Base-by-base conservation (phyloP, 495 filamentous ascomycete genomes). In the Aspergillus homomorphus region DNA sequence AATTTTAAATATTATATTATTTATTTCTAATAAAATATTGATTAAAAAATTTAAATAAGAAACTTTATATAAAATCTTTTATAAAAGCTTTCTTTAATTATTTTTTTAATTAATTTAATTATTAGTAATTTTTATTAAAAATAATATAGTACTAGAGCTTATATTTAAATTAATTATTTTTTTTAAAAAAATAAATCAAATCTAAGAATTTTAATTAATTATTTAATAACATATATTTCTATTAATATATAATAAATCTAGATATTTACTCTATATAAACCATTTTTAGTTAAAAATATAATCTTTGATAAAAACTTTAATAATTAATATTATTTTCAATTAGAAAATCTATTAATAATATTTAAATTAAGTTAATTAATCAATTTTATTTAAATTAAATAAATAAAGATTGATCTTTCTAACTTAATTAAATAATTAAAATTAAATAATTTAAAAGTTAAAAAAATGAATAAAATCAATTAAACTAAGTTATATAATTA, bases 81-180 rank as follows among this genome's bases (percentile, higher is more conserved):
- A n/a, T n/a, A n/a, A n/a, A n/a, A n/a, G n/a, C n/a, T n/a, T n/a
- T n/a, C n/a, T n/a, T n/a, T n/a, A n/a, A n/a, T n/a, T n/a, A n/a
- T n/a, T n/a, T n/a, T n/a, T n/a, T n/a, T n/a, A n/a, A n/a, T n/a
- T n/a, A n/a, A n/a, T n/a, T n/a, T n/a, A n/a, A n/a, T n/a, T n/a
- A n/a, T n/a, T n/a, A n/a, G n/a, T n/a, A 21, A 51, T 57, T 48
- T 21, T n/a, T 20, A 20, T 38, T 33, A 42, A 44, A 44, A 44
- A 44, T 44, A 44, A 16, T 44, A 16, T 15, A 4, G 15, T 4
- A 14, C 19, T 44, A 16, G 19, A 44, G 19, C 15, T 44, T 16
- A 16, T 44, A n/a, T n/a, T n/a, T n/a, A 44, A 44, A 15, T 16
- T 16, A 16, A 44, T 16, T 16, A 16, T 44, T 16, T 44, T 44